These are phyloP conservation scores for Beauveria sp. DNA, from an alignment of 2,329 filamentous ascomycete genomes.

Conservation along the genomic window DNA sequence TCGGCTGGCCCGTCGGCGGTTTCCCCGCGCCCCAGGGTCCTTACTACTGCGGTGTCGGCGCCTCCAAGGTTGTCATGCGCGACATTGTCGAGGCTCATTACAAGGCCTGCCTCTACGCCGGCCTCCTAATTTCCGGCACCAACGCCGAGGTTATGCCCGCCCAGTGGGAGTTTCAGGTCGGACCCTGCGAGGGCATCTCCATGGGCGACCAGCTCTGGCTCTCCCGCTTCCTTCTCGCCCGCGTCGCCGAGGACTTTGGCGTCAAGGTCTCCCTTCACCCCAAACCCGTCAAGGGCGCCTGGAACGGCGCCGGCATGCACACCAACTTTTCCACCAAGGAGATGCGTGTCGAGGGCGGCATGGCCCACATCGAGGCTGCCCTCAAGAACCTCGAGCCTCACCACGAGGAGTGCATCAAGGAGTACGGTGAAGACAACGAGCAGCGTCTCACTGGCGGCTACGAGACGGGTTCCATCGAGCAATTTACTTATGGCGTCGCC, in stretches of 20 bases:
- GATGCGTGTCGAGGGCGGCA: conserved; percentile 86
- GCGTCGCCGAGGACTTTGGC: conserved; percentile 92
- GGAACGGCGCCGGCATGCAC: conserved; percentile 95
- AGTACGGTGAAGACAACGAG: conserved; percentile 95
- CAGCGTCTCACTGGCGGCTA: conserved; percentile 85
- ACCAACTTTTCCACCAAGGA: conserved; percentile 86
- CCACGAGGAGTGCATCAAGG: conserved; percentile 78
- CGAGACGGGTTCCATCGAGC: conserved; percentile 90
- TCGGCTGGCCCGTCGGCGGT: conserved; percentile 63
- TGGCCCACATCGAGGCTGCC: conserved; percentile 85
- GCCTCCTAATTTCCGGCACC: conserved; percentile 92
- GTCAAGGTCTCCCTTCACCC: conserved; percentile 92
- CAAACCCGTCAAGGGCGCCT: conserved; percentile 86
- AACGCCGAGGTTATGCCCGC: conserved; percentile 98
- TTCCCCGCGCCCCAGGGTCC: conserved; percentile 67
- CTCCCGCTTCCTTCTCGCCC: conserved; percentile 70
- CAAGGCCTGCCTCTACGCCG: conserved; percentile 69
- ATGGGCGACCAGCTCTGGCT: conserved; percentile 98
- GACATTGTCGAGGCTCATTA: conserved; percentile 77
- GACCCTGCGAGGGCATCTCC: conserved; percentile 78
- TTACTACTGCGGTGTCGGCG: conserved; percentile 80
- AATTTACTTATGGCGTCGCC: conserved; percentile 89
- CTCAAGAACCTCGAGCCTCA: conserved; percentile 77
- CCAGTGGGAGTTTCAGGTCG: conserved; percentile 98
- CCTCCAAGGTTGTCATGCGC: conserved; percentile 94